Base-by-base conservation (phyloP, 208 protist species). In the Endotrypanum monterogeii region DNA sequence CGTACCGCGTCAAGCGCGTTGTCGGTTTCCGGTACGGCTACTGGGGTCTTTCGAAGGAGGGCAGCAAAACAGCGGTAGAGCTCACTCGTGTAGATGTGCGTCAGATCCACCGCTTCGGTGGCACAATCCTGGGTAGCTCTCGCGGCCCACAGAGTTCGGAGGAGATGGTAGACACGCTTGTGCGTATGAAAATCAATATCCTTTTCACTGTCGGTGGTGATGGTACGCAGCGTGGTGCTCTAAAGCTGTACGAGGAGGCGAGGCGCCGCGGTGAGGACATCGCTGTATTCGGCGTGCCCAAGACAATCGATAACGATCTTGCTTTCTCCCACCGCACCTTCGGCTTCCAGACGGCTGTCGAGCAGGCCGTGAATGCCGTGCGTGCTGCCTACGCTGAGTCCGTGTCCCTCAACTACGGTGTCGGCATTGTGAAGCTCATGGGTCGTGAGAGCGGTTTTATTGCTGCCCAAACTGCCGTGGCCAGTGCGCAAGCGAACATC, bases 291-390 rank as follows among this genome's bases (percentile, higher is more conserved):
- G 97, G 97, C 67, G 87, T 99, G 67, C 96, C 96, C 62, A 99
- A 99, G 87, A 98, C 97, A 30, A 99, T 99, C 83, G 97, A 99
- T 66, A 99, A 99, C 77, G 97, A 99, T 73, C 89, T 99, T 61
- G 78, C 82, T 79, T 98, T 98, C 79, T 94, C 96, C 23, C 92
- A 98, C 79, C 86, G 92, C 71, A 97, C 96, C 65, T 99, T 99
- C 74, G 97, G 97, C 50, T 99, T 98, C 85, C 86, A 98, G 75
- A 98, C 97, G 1, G 97, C 97, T 41, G 96, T 98, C 44, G 95
- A 98, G 71, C 83, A 96, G 83, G 92, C 96, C 51, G 80, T 85
- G 18, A 50, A 84, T 41, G 95, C 96, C 30, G 91, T 99, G 56
- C 87, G 92, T 50, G 89, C 92, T 25, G 97, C 95, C 30, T 96